Conservation (phyloP, 2,329 filamentous ascomycete genomes). For the Zasmidium angulare region DNA sequence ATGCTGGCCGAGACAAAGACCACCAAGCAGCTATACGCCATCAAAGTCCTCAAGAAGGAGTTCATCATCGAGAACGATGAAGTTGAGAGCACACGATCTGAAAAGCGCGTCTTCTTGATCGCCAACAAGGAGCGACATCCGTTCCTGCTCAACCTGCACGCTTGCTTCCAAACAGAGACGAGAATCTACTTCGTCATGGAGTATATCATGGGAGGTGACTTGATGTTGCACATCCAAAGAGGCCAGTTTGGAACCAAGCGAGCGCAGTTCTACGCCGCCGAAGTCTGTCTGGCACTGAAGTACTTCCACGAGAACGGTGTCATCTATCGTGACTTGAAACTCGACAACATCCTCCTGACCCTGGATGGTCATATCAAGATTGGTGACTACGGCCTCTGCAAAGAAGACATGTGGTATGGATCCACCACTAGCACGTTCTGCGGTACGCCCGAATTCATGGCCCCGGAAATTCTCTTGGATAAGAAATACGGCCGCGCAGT, state of each 20-base stretch:
- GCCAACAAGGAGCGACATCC: constrained; percentile 97
- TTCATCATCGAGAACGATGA: constrained; percentile 99
- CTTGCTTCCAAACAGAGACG: constrained; percentile 98
- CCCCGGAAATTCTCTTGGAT: constrained; percentile 94
- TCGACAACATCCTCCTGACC: constrained; percentile 88
- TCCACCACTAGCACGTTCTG: constrained; percentile 97
- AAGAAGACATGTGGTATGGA: constrained; percentile 99
- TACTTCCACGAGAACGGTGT: constrained; percentile 99
- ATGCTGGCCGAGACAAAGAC: constrained; percentile 98
- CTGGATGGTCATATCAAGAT: constrained; percentile 98
- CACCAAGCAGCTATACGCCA: constrained; percentile 88
- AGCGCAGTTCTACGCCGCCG: constrained; percentile 96
- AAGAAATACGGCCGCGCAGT: constrained; percentile 98
- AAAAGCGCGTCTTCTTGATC: constrained; percentile 95
- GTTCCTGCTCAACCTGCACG: constrained; percentile 91
- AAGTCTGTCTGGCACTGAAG: constrained; percentile 94
- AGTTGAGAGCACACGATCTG: constrained; percentile 94
- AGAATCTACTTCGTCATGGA: constrained; percentile 99
- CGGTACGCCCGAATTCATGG: constrained; percentile 99
- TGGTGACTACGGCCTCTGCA: constrained; percentile 97
- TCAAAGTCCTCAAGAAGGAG: constrained; percentile 99
- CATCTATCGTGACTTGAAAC: constrained; percentile 83
- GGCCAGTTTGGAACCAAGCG: constrained; percentile 94
- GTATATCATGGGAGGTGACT: constrained; percentile 95
- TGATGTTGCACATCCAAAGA: constrained; percentile 98